Evolutionary conservation across 78 protist species (phyloP).

Genomic region (Chrysochromulina tobinii): DNA sequence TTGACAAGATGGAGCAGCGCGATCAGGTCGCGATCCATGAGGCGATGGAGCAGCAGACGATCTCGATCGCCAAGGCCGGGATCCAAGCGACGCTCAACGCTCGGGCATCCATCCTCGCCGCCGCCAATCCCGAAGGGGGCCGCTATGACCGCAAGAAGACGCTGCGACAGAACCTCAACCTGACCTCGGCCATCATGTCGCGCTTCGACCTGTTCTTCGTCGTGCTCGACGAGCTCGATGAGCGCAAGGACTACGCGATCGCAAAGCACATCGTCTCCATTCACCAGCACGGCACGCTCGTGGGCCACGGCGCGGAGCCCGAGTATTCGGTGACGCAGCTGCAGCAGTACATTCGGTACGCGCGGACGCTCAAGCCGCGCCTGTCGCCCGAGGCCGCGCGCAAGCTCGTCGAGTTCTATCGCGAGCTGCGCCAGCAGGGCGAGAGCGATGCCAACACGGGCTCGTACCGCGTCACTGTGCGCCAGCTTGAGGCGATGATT

Average conservation of each 20-base stretch:
- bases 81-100: slow-evolving; percentile 94
- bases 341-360: slow-evolving; percentile 66
- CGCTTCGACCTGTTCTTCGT: slow-evolving; percentile 99
- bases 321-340: slow-evolving; percentile 75
- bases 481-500: slow-evolving; percentile 97
- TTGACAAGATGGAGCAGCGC: slow-evolving; percentile 43
- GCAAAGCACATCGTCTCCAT: slow-evolving; percentile 92
- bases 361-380: slow-evolving; percentile 81
- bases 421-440: slow-evolving; percentile 52
- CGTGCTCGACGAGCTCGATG: slow-evolving; percentile 86
- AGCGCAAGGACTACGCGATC: slow-evolving; percentile 80
- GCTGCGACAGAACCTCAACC: slow-evolving; percentile 82
- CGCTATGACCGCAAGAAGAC: slow-evolving; percentile 73
- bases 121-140: slow-evolving; percentile 58
- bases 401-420: slow-evolving; percentile 57
- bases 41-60: slow-evolving; percentile 99
- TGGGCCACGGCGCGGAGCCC: slow-evolving; percentile 16
- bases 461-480: slow-evolving; percentile 89
- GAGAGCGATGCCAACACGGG: not conserved
- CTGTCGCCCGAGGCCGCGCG: slow-evolving; percentile 32
- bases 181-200: slow-evolving; percentile 96
- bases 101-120: slow-evolving; percentile 94
- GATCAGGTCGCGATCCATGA: slow-evolving; percentile 76
- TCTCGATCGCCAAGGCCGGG: slow-evolving; percentile 99
- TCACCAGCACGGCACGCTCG: slow-evolving; percentile 55